Percentiles rank a stretch among this genome's conserved stretches.
Evolutionary conservation across 176 grass and related monocot genomes (phyloP).

Genomic region (Avena eriantha): DNA sequence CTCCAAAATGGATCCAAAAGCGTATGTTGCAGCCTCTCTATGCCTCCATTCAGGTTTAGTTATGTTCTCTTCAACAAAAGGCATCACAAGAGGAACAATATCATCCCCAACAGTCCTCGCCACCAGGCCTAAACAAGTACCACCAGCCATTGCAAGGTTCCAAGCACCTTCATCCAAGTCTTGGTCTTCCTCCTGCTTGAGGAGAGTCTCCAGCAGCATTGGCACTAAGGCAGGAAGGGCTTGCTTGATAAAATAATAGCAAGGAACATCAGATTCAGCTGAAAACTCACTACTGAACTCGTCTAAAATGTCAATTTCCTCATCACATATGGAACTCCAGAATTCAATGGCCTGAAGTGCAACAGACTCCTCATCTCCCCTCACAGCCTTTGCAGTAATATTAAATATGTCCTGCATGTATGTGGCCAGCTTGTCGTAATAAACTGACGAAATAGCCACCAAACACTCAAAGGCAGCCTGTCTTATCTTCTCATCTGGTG

Average conservation of each 20-base stretch:
- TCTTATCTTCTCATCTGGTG: constrained; percentile 69
- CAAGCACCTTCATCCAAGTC: constrained; percentile 86
- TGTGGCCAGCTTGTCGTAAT: constrained; percentile 74
- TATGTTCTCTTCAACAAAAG: constrained; percentile 92
- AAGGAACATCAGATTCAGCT: constrained; percentile 76
- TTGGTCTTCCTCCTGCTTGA: constrained; percentile 94
- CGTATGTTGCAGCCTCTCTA: constrained; percentile 86
- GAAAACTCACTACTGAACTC: constrained; percentile 80
- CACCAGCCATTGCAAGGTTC: constrained; percentile 94
- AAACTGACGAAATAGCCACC: constrained; percentile 83
- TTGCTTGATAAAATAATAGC: constrained; percentile 83
- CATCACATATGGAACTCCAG: constrained; percentile 93
- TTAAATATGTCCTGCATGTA: constrained; percentile 90
- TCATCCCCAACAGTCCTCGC: constrained; percentile 90
- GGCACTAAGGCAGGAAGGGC: constrained; percentile 83
- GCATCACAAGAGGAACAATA: constrained; percentile 93
- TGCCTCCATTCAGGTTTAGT: constrained; percentile 80
- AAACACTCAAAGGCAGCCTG: constrained; percentile 87
- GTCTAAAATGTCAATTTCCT: constrained; percentile 93
- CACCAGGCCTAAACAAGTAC: constrained; percentile 89
- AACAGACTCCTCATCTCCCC: constrained; percentile 79
- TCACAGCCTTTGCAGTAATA: constrained; percentile 87
- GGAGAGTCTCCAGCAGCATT: constrained; percentile 79
- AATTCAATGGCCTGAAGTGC: constrained; percentile 96
- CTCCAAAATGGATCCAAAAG: constrained; percentile 90